Evolutionary conservation across 306 rosid genomes (phyloP).

Genomic region (Acacia acuminata): DNA sequence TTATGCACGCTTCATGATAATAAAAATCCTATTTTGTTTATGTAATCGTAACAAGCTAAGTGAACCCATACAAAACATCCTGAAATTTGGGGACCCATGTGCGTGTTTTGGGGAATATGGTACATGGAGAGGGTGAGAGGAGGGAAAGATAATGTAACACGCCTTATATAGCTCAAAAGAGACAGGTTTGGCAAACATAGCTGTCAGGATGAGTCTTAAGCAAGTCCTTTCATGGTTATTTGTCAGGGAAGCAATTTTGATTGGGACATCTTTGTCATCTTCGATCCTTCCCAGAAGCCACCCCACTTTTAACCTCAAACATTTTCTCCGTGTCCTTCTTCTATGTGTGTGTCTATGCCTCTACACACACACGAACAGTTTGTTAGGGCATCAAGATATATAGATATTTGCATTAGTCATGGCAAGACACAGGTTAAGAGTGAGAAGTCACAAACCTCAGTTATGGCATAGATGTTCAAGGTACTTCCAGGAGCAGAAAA

Average conservation of each 20-base stretch:
- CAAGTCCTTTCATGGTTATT: slow-evolving; percentile 37
- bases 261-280: slow-evolving; percentile 49
- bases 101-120: slow-evolving; percentile 21
- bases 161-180: slow-evolving; percentile 15
- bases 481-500: slow-evolving; percentile 58
- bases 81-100: slow-evolving; percentile 35
- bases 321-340: slow-evolving; percentile 29
- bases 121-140: neutral
- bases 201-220: slow-evolving; percentile 34
- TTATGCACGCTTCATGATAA: neutral
- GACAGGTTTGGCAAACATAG: slow-evolving; percentile 44
- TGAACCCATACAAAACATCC: slow-evolving; percentile 30
- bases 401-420: slow-evolving; percentile 19
- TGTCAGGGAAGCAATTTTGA: slow-evolving; percentile 46
- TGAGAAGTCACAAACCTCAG: slow-evolving; percentile 36
- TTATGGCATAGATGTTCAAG: slow-evolving; percentile 53
- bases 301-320: slow-evolving; percentile 40
- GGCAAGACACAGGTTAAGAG: slow-evolving; percentile 39
- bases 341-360: neutral
- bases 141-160: slow-evolving; percentile 20
- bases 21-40: neutral
- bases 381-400: neutral
- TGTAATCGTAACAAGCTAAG: neutral
- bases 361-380: neutral
- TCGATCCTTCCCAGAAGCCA: slow-evolving; percentile 29